phyloP scores from a whole-genome alignment of 768 basidiomycete species.

The Hirschioporus abietinus region DNA sequence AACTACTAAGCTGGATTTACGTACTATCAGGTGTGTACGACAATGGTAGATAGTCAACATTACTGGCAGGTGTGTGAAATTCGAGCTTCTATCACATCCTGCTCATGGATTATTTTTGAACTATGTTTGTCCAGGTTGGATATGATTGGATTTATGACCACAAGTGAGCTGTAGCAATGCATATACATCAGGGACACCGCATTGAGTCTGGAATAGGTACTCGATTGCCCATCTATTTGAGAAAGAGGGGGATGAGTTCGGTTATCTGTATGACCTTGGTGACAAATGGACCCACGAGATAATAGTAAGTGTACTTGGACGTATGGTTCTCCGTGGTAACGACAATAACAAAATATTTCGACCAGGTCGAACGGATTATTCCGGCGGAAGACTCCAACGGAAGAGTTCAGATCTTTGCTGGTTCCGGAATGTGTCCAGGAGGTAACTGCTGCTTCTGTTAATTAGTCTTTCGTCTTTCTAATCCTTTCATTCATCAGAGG shows the following conservation, averaged over 20 bases:
- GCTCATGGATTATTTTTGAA: neutral
- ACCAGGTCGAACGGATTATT: conserved; percentile 23
- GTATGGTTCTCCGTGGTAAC: neutral
- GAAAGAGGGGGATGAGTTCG: conserved; percentile 26
- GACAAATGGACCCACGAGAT: conserved; percentile 29
- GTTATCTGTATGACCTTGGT: conserved; percentile 30
- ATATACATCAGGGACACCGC: neutral
- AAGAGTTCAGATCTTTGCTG: conserved; percentile 23
- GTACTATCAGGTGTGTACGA: neutral
- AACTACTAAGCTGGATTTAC: neutral
- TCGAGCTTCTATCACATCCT: neutral
- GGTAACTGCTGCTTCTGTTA: conserved; percentile 2
- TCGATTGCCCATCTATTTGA: conserved; percentile 26
- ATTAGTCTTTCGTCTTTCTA: neutral
- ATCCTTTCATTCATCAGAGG: conserved; percentile 15
- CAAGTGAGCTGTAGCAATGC: conserved; percentile 12
- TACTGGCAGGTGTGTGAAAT: neutral
- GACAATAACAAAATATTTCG: neutral
- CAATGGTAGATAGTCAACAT: neutral
- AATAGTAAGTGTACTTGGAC: conserved; percentile 14
- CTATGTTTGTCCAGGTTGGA: conserved; percentile 18
- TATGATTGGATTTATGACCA: conserved; percentile 26
- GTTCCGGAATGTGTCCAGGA: conserved; percentile 24
- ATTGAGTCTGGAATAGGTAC: conserved; percentile 10
- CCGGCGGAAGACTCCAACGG: conserved; percentile 24